These are phyloP conservation scores for Cryphonectria carpinicola DNA, from an alignment of 2,329 filamentous ascomycete genomes.

Conservation along the genomic window DNA sequence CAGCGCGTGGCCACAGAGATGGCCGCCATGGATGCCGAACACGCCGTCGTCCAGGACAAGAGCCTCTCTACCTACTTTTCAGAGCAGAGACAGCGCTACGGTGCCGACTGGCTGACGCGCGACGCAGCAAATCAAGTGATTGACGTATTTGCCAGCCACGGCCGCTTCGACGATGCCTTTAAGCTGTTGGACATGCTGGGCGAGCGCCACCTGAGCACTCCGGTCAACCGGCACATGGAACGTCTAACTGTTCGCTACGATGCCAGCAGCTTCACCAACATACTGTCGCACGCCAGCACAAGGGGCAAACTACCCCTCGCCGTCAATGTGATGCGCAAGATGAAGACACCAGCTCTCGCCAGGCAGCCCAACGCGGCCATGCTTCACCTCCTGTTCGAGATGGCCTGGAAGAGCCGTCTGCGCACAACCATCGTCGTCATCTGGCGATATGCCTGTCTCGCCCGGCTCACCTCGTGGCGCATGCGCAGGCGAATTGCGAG, in stretches of 20 bases:
- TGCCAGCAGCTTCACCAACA: constrained; percentile 41
- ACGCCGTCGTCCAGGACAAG: constrained; percentile 43
- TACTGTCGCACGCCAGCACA: constrained; percentile 36
- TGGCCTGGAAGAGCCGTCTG: constrained; percentile 41
- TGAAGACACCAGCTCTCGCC: constrained; percentile 29
- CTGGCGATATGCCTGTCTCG: constrained; percentile 40
- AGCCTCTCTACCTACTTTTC: constrained; percentile 43
- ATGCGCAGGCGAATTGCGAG: constrained; percentile 35
- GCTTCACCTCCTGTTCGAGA: constrained; percentile 44
- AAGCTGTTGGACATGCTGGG: constrained; percentile 40
- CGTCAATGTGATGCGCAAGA: constrained; percentile 33
- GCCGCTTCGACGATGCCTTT: constrained; percentile 36
- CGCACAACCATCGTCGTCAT: constrained; percentile 38
- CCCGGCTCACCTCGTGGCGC: constrained; percentile 32
- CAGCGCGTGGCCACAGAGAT: constrained; percentile 47
- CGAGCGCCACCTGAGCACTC: constrained; percentile 27
- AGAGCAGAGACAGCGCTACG: constrained; percentile 49
- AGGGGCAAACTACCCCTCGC: constrained; percentile 32
- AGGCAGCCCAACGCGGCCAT: constrained; percentile 37
- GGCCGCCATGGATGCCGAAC: constrained; percentile 48
- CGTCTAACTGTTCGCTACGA: constrained; percentile 33
- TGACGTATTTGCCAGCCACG: constrained; percentile 47
- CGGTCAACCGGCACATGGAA: not conserved
- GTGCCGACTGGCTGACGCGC: constrained; percentile 48
- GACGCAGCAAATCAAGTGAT: constrained; percentile 44